Conservation (phyloP, 164 flowering plant species). For the Magnolia changhungtana region DNA sequence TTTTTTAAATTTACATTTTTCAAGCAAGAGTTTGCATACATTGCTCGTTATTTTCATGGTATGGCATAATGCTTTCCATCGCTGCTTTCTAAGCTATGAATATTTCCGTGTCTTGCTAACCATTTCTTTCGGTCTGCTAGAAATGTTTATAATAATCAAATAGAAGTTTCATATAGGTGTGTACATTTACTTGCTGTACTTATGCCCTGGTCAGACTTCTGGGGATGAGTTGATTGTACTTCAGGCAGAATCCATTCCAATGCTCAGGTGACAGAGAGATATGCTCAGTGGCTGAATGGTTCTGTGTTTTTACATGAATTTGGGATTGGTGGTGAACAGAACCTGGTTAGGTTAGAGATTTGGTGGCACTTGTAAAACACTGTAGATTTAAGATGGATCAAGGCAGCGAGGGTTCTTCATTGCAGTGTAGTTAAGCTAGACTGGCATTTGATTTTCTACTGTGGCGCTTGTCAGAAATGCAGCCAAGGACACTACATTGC, state of each 20-base stretch:
- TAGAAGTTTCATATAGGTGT: neutral
- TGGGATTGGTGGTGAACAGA: neutral
- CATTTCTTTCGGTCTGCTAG: neutral
- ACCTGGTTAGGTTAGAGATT: neutral
- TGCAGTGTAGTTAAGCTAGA: neutral
- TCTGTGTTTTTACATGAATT: neutral
- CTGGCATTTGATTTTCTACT: neutral
- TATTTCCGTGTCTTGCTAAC: neutral
- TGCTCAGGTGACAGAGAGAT: too few relatives aligned
- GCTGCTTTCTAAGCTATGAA: neutral
- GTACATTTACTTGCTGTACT: neutral
- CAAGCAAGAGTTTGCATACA: neutral
- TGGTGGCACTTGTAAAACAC: neutral
- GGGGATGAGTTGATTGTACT: neutral
- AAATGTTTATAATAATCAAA: neutral
- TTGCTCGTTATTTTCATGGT: neutral
- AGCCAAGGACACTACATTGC: neutral
- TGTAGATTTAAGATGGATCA: neutral
- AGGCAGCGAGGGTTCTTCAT: neutral
- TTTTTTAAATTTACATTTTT: slow-evolving; percentile 12
- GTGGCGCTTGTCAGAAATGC: neutral
- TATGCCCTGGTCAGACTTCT: neutral
- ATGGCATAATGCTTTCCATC: neutral
- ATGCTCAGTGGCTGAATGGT: neutral
- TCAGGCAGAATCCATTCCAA: neutral